Evolutionary conservation across 1,284 basidiomycete genomes (phyloP), one percentile per base, ranked within the genome.

Genomic region (Calocybe gambosa): DNA sequence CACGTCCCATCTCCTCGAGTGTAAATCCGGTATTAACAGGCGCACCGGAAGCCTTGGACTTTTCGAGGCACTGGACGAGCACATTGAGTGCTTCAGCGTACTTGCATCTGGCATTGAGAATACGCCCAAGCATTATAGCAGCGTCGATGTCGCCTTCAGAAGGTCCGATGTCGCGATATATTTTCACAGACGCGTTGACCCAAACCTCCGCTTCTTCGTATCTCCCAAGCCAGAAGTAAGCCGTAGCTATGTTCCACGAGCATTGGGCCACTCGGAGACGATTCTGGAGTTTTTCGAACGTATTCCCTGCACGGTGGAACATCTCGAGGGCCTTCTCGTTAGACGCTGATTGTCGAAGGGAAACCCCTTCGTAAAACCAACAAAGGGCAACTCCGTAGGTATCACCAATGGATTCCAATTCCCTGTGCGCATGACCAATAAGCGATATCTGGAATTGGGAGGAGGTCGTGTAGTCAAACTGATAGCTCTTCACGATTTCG

Each of bases 321-420:
- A 28, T 13, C 3, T 25, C 12, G 1, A 44, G 28, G 33, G 45
- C 39, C 35, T 39, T 15, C 13, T 1, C 21, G 9, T 34, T 1
- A 10, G 13, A n/a, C 23, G 15, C 39, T 3, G 16, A 18, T 12
- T 28, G 16, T 0, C 26, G 18, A 18, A 37, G 10, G 10, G 44
- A 13, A 2, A 12, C 5, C 12, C 47, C 47, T 12, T 41, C 35
- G 8, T 36, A 29, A 13, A 21, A 10, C 7, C 38, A 18, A 37
- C 47, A 52, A 6, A 39, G 33, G 2, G 42, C 50, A 28, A 44
- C 9, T 16, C 47, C 47, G 18, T 1, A 1, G 3, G 23, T 18
- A 12, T 49, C 39, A n/a, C 33, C 3, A 13, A 52, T 31, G 7
- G 28, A 26, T 39, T 49, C 39, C 39, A 43, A 52, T 18, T 49